phyloP scores from a whole-genome alignment of 139 green algal species.

The Spirogloea muscicola region DNA sequence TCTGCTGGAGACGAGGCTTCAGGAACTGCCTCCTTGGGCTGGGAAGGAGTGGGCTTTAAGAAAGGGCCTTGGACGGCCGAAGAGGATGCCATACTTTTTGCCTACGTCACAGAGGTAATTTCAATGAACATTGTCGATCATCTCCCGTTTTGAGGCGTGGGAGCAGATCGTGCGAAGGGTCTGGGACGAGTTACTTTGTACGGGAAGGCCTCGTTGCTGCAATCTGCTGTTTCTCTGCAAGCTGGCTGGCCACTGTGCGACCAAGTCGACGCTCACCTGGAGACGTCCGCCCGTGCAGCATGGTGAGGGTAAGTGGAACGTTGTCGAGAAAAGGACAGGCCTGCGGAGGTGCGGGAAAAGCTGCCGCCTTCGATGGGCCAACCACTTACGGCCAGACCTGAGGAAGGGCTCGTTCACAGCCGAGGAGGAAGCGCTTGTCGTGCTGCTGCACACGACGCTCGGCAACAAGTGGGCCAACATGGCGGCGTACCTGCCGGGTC shows the following conservation, averaged over 20 bases:
- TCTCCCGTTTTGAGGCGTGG: too few relatives aligned
- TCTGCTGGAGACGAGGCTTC: too few relatives aligned
- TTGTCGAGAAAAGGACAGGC: background rate
- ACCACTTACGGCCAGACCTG: conserved; percentile 7
- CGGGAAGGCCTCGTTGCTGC: too few relatives aligned
- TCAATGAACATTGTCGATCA: too few relatives aligned
- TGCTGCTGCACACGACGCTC: conserved; percentile 13
- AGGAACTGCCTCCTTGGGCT: too few relatives aligned
- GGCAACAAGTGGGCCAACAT: conserved; percentile 57
- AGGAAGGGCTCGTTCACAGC: background rate
- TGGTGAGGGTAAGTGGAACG: conserved; percentile 11
- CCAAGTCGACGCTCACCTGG: too few relatives aligned
- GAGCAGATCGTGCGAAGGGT: too few relatives aligned
- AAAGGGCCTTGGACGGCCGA: conserved; percentile 34
- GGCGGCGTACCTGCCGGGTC: conserved; percentile 31
- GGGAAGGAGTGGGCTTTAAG: too few relatives aligned
- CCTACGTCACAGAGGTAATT: conserved; percentile 13
- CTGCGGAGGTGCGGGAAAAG: conserved; percentile 16
- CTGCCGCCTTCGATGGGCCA: conserved; percentile 22
- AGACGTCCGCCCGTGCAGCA: too few relatives aligned
- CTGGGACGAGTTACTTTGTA: too few relatives aligned
- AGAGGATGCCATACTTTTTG: conserved; percentile 14
- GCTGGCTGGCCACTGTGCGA: too few relatives aligned
- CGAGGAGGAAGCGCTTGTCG: conserved; percentile 6
- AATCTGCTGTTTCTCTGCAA: too few relatives aligned